A percentile compares a stretch with the other conserved stretches of the same genome.
phyloP scores from a whole-genome alignment of 768 basidiomycete genomes.

The Naganishia friedmannii region DNA sequence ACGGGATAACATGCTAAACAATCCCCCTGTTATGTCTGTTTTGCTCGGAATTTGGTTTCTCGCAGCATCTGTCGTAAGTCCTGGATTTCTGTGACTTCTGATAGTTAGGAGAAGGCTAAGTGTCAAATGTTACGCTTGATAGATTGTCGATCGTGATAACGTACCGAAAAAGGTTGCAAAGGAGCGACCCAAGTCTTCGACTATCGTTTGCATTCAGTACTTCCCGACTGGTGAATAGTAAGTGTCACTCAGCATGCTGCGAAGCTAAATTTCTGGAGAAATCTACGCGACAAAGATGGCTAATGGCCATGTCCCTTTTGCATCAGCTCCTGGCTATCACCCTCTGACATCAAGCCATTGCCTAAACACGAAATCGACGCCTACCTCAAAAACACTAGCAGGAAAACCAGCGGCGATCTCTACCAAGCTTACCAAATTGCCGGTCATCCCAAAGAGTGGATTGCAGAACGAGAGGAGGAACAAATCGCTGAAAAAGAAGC shows the following conservation, averaged over 20 bases:
- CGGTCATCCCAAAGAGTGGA: conserved; percentile 69
- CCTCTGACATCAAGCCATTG: conserved; percentile 77
- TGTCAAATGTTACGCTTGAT: conserved; percentile 13
- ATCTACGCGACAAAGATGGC: background rate
- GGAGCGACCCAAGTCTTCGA: conserved; percentile 76
- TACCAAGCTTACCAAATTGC: conserved; percentile 71
- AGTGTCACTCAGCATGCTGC: conserved; percentile 52
- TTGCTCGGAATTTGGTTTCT: background rate
- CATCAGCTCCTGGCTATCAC: conserved; percentile 73
- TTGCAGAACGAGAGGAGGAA: conserved; percentile 39
- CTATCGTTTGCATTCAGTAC: conserved; percentile 74
- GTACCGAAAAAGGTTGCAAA: conserved; percentile 60
- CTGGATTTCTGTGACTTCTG: too few species aligned
- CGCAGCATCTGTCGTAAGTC: conserved; percentile 12
- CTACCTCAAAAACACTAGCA: conserved; percentile 68
- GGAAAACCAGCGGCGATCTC: conserved; percentile 74
- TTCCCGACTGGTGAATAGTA: conserved; percentile 94
- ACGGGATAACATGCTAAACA: background rate
- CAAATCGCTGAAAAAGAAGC: conserved; percentile 33
- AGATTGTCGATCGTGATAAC: conserved; percentile 75
- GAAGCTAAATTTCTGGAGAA: background rate
- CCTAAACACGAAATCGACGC: conserved; percentile 75
- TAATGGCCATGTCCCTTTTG: background rate
- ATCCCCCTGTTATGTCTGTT: background rate
- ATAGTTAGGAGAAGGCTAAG: background rate